phyloP scores from a whole-genome alignment of 305 asterid species.

The Ruellia speciosa region DNA sequence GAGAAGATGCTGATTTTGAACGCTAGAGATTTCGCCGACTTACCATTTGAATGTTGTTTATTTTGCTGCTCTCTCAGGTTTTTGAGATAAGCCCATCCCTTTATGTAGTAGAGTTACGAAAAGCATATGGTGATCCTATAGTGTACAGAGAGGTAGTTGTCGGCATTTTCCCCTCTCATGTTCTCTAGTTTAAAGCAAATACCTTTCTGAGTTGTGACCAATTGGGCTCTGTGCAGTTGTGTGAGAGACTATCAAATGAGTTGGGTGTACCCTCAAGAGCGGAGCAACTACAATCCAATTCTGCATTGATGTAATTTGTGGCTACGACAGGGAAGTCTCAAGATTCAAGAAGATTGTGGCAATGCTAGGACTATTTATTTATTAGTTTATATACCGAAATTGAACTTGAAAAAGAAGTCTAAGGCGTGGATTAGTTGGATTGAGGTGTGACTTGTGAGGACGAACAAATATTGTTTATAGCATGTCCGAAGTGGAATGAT shows the following conservation, averaged over 20 bases:
- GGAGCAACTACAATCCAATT: too few relatives aligned
- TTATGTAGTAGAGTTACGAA: slow-evolving; percentile 69
- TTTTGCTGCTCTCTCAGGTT: slow-evolving; percentile 41
- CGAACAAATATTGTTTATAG: too few relatives aligned
- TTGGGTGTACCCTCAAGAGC: slow-evolving; percentile 41
- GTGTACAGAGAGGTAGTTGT: slow-evolving; percentile 61
- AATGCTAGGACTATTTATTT: too few relatives aligned
- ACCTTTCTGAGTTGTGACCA: neutral
- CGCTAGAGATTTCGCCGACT: neutral
- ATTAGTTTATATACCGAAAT: too few relatives aligned
- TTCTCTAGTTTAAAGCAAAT: neutral
- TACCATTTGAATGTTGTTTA: neutral
- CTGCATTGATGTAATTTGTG: too few relatives aligned
- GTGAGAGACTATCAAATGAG: slow-evolving; percentile 60
- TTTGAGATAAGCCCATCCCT: slow-evolving; percentile 75
- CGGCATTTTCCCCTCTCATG: neutral
- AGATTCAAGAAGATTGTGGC: too few relatives aligned
- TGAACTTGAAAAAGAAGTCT: too few relatives aligned
- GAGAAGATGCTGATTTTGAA: neutral
- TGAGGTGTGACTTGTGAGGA: too few relatives aligned
- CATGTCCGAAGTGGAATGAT: too few relatives aligned
- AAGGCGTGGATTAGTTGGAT: too few relatives aligned
- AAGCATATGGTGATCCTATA: slow-evolving; percentile 56
- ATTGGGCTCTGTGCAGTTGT: slow-evolving; percentile 41
- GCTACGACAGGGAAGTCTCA: too few relatives aligned